A percentile compares a stretch with the other conserved stretches of the same genome.
phyloP scores from a whole-genome alignment of 1,284 basidiomycete genomes.

The Gastroboletus turbinatus region DNA sequence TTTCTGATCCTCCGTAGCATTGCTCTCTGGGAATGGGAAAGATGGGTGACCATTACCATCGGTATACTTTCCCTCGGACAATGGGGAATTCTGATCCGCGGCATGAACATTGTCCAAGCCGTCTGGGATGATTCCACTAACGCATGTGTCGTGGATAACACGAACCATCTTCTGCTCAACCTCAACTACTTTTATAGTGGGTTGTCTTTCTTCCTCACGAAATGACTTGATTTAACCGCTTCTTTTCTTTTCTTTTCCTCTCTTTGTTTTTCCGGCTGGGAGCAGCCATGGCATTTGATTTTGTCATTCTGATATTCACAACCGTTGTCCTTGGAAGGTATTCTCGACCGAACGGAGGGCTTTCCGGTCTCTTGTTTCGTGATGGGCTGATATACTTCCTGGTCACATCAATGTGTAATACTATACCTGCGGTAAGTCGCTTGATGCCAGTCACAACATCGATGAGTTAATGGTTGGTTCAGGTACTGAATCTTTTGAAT shows the following conservation, averaged over 20 bases:
- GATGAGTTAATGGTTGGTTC: background rate
- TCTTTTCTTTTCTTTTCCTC: background rate
- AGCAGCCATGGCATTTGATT: slow-evolving; percentile 66
- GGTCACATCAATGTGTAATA: slow-evolving; percentile 63
- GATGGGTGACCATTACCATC: slow-evolving; percentile 48
- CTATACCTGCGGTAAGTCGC: slow-evolving; percentile 59
- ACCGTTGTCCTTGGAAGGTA: slow-evolving; percentile 49
- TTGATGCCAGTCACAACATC: slow-evolving; percentile 29
- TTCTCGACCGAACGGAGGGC: slow-evolving; percentile 48
- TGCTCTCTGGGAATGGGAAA: slow-evolving; percentile 66
- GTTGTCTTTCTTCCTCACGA: slow-evolving; percentile 24
- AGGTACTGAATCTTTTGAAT: slow-evolving; percentile 30
- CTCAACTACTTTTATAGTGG: slow-evolving; percentile 68
- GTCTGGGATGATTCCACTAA: slow-evolving; percentile 43
- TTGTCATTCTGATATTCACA: slow-evolving; percentile 57
- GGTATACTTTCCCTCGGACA: slow-evolving; percentile 56
- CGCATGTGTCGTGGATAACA: slow-evolving; percentile 51
- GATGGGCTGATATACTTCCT: slow-evolving; percentile 71
- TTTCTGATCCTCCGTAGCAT: slow-evolving; percentile 41
- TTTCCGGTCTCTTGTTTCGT: slow-evolving; percentile 65
- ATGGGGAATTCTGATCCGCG: slow-evolving; percentile 65
- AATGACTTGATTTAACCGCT: background rate
- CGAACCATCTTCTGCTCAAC: slow-evolving; percentile 51
- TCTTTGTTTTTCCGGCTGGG: background rate
- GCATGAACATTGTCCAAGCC: slow-evolving; percentile 61